phyloP scores from a whole-genome alignment of 495 filamentous ascomycete genomes.

The Penicillium chermesinum region DNA sequence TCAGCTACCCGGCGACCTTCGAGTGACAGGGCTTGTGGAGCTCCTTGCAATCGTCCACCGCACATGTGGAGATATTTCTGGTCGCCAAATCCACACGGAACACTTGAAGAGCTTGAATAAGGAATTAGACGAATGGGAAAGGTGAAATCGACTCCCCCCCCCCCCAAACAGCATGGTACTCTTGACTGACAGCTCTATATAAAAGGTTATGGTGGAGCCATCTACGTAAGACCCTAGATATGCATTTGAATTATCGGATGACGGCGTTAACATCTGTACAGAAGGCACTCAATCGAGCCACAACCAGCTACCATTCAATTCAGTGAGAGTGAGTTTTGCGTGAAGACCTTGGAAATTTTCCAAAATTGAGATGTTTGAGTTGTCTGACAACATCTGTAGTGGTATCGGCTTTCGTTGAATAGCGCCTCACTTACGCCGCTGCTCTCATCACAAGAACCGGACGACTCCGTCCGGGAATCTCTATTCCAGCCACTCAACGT shows the following conservation, averaged over 20 bases:
- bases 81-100: slow-evolving; percentile 6
- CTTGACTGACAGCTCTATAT: neutral
- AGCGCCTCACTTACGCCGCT: slow-evolving; percentile 12
- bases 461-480: neutral
- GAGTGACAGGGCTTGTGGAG: slow-evolving; percentile 13
- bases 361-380: too few relatives aligned
- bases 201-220: too few relatives aligned
- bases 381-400: slow-evolving; percentile 4
- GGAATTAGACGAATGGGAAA: slow-evolving; percentile 16
- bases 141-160: neutral
- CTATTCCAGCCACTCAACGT: slow-evolving; percentile 5
- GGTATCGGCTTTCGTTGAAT: slow-evolving; percentile 18
- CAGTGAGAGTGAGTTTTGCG: slow-evolving; percentile 7
- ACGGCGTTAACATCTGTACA: neutral
- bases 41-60: slow-evolving; percentile 13
- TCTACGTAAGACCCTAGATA: too few relatives aligned
- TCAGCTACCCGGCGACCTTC: slow-evolving; percentile 10
- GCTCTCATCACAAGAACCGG: slow-evolving; percentile 5
- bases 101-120: slow-evolving; percentile 6
- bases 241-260: too few relatives aligned
- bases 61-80: slow-evolving; percentile 13
- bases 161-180: neutral
- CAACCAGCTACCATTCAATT: slow-evolving; percentile 18
- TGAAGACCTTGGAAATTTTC: too few relatives aligned
- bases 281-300: slow-evolving; percentile 10